phyloP scores from a whole-genome alignment of 2,329 filamentous ascomycete genomes.

The Pseudocercospora eumusae region DNA sequence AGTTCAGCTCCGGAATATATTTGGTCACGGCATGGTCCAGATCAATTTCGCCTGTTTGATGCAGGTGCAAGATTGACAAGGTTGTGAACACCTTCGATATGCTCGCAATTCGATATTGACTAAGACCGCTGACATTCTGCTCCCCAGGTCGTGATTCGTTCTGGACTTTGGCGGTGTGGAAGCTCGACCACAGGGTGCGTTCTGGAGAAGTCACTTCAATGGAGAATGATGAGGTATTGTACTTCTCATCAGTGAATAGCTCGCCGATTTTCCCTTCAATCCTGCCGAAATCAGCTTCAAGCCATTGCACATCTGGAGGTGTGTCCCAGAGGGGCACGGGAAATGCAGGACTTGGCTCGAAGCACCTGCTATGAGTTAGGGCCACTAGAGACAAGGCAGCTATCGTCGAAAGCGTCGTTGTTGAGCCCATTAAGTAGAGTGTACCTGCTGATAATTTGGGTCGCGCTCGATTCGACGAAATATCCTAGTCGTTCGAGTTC shows the following conservation, averaged over 20 bases:
- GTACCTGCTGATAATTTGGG: too few relatives aligned
- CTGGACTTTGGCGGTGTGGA: slow-evolving; percentile 43
- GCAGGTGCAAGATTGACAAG: slow-evolving; percentile 56
- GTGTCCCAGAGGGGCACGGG: slow-evolving; percentile 37
- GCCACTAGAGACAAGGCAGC: too few relatives aligned
- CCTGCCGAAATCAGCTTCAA: slow-evolving; percentile 37
- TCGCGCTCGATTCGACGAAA: too few relatives aligned
- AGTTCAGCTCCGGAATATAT: slow-evolving; percentile 51
- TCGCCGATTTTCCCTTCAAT: slow-evolving; percentile 35
- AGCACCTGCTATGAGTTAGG: slow-evolving; percentile 30
- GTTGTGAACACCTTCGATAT: slow-evolving; percentile 52
- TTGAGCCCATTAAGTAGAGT: too few relatives aligned
- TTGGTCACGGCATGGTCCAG: slow-evolving; percentile 50
- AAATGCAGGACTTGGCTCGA: slow-evolving; percentile 43
- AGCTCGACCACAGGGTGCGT: slow-evolving; percentile 42
- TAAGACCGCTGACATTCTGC: slow-evolving; percentile 42
- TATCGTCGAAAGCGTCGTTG: too few relatives aligned
- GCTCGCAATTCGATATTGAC: slow-evolving; percentile 44
- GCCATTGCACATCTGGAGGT: slow-evolving; percentile 34
- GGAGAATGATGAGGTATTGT: slow-evolving; percentile 43
- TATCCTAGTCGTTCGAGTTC: too few relatives aligned
- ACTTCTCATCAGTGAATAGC: slow-evolving; percentile 36
- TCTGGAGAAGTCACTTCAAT: slow-evolving; percentile 45
- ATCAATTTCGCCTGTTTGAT: slow-evolving; percentile 53
- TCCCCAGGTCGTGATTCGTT: slow-evolving; percentile 44